Base-by-base conservation (phyloP, 257 asterid genomes). In the Solanum lycopersicoides region DNA sequence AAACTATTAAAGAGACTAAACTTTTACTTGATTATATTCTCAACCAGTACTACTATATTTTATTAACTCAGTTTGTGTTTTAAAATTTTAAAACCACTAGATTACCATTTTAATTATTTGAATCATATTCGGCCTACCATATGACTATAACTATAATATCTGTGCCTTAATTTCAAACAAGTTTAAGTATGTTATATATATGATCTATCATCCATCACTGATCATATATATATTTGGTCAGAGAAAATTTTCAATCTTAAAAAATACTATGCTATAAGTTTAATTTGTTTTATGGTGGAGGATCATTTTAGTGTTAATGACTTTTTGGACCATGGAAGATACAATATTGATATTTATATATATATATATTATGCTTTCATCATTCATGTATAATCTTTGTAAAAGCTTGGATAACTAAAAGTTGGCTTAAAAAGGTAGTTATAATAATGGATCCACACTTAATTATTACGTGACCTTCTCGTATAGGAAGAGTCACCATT, bases 321-420 rank as follows among this genome's bases (percentile, higher is more conserved):
- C 88, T 28, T 60, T 87, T 86, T 89, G 86, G 71, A 77, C 35
- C 60, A 76, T 42, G 37, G 7, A 42, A 76, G 83, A 41, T 41
- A 74, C 77, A 86, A 85, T 83, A 82, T 88, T n/a, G n/a, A 12
- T 14, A 44, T 44, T 11, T 44, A 44, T 44, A 84, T 83, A 84
- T 90, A 44, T 44, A 44, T 83, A 86, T 0, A 53, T 73, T 86
- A 56, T 90, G 89, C 88, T 88, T 89, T 92, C 82, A 84, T 86
- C 75, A 30, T 86, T 71, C 50, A 85, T 87, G 44, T 84, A 60
- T 20, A 23, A 32, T 59, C 91, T 93, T 89, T 88, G 75, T 32
- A 87, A 91, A 94, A 89, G 95, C 89, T 89, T 87, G 87, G 91
- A 88, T 92, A 88, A 89, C 82, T 88, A 92, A 60, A 41, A 7